Conservation (phyloP, 176 grass and related monocot species). For the Puya raimondii region DNA sequence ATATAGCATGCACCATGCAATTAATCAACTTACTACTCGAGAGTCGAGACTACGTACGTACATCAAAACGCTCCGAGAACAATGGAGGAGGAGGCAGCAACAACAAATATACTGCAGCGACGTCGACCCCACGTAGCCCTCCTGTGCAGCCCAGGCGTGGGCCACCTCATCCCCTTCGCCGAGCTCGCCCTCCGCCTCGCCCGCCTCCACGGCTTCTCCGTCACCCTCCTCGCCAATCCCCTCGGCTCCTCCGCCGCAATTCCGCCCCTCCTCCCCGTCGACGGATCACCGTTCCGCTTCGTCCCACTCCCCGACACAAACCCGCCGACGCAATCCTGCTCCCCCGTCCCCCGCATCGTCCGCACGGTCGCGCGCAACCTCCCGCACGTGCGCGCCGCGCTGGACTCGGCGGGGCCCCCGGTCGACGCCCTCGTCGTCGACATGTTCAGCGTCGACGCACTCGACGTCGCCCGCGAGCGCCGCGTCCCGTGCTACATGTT, state of each 20-base stretch:
- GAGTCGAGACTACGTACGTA: neutral
- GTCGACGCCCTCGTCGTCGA: constrained; percentile 19
- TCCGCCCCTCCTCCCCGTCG: neutral
- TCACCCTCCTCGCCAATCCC: constrained; percentile 16
- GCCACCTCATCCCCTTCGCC: constrained; percentile 25
- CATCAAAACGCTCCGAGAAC: neutral
- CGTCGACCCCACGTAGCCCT: constrained; percentile 21
- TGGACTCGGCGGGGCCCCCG: neutral
- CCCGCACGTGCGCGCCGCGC: constrained; percentile 3
- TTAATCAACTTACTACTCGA: no score
- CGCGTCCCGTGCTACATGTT: constrained; percentile 23
- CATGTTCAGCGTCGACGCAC: constrained; percentile 9
- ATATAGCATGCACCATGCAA: no score
- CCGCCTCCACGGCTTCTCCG: neutral
- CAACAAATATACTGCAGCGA: neutral
- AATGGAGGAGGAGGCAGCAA: constrained; percentile 5
- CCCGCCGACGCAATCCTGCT: neutral
- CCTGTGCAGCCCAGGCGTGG: constrained; percentile 18
- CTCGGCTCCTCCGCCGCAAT: neutral
- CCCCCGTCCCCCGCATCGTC: constrained; percentile 11
- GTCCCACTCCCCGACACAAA: constrained; percentile 2
- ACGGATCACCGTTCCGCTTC: neutral
- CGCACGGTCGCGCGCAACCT: neutral
- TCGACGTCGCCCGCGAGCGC: constrained; percentile 2
- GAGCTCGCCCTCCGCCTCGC: constrained; percentile 9